Percentiles rank a stretch among this genome's conserved stretches.
These are phyloP conservation scores for Brassica incana DNA, from an alignment of 345 rosid species.

Conservation along the genomic window DNA sequence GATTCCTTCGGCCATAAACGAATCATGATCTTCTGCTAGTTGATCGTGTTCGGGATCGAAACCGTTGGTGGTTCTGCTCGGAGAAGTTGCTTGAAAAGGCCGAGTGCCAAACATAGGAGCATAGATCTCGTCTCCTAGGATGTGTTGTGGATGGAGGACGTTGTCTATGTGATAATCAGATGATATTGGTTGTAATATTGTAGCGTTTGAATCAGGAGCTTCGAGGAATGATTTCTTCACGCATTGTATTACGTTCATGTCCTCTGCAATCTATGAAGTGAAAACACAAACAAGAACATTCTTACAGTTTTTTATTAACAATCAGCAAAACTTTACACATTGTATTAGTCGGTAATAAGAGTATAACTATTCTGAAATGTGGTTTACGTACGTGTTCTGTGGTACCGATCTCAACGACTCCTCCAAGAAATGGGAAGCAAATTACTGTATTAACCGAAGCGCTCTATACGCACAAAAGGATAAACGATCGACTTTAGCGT, in stretches of 20 bases:
- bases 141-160: conserved; percentile 39
- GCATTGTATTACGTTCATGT: conserved; percentile 56
- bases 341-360: too few species aligned
- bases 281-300: background rate
- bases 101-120: conserved; percentile 45
- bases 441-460: conserved; percentile 62
- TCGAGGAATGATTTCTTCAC: conserved; percentile 63
- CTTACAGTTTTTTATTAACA: background rate
- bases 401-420: conserved; percentile 85
- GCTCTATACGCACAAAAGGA: conserved; percentile 27
- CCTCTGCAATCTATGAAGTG: conserved; percentile 72
- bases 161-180: conserved; percentile 36
- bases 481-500: background rate
- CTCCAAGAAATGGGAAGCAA: conserved; percentile 77
- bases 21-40: conserved; percentile 46
- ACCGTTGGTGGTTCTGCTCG: conserved; percentile 37
- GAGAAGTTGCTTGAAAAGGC: conserved; percentile 45
- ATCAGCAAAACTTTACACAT: background rate
- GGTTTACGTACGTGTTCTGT: conserved; percentile 64
- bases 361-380: too few species aligned
- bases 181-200: conserved; percentile 34
- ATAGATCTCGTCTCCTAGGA: conserved; percentile 37
- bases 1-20: conserved; percentile 57
- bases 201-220: conserved; percentile 43
- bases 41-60: conserved; percentile 41